Percentiles rank a stretch among this genome's conserved stretches.
Conservation (phyloP, 495 filamentous ascomycete species). For the Evansstolkia leycettana region DNA sequence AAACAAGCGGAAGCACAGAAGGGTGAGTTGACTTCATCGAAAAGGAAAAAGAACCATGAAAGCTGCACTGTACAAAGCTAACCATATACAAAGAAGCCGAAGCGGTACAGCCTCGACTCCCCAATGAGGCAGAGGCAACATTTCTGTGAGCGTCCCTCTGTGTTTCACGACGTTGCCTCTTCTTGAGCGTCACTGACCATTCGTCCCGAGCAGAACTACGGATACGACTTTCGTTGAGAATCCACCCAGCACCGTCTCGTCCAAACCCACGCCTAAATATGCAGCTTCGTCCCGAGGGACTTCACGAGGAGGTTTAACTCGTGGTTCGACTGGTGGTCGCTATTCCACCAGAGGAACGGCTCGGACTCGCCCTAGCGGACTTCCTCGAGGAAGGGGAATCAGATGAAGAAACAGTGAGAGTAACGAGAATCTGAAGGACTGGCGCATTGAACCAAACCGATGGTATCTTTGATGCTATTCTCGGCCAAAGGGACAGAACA, state of each 20-base stretch:
- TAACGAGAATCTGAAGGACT: too few relatives aligned
- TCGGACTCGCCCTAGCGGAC: slow-evolving; percentile 27
- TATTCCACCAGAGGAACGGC: slow-evolving; percentile 26
- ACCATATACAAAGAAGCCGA: slow-evolving; percentile 20
- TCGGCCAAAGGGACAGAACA: neutral
- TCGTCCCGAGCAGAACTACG: slow-evolving; percentile 52
- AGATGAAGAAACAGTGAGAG: slow-evolving; percentile 20
- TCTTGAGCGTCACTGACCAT: slow-evolving; percentile 8
- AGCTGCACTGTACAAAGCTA: slow-evolving; percentile 3
- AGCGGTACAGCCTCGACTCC: slow-evolving; percentile 13
- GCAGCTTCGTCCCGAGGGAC: slow-evolving; percentile 30
- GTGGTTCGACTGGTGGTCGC: slow-evolving; percentile 29
- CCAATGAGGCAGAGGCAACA: slow-evolving; percentile 59
- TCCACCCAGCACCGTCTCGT: slow-evolving; percentile 49
- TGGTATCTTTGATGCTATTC: too few relatives aligned
- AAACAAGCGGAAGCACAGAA: slow-evolving; percentile 39
- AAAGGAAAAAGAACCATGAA: too few relatives aligned
- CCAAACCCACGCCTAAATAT: slow-evolving; percentile 53
- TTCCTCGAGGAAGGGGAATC: slow-evolving; percentile 28
- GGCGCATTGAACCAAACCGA: too few relatives aligned
- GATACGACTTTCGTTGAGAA: slow-evolving; percentile 92
- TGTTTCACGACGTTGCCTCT: neutral
- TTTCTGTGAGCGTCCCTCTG: slow-evolving; percentile 55
- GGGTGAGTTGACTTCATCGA: slow-evolving; percentile 15
- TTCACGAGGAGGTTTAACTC: slow-evolving; percentile 9